phyloP scores from a whole-genome alignment of 495 filamentous ascomycete species.

The Xylaria curta region DNA sequence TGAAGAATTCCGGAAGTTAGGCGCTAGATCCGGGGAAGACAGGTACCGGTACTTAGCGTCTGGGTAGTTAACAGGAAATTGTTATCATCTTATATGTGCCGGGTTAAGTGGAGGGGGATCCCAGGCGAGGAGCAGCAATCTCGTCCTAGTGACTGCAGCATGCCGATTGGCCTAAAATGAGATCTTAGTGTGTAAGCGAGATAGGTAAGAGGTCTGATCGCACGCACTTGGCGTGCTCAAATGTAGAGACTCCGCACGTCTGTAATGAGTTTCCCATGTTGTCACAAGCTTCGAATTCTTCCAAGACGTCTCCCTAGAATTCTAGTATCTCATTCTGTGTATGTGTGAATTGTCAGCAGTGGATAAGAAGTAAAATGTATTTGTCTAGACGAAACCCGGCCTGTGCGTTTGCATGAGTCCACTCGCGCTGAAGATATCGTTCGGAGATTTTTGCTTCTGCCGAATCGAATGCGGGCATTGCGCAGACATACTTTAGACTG shows the following conservation, averaged over 20 bases:
- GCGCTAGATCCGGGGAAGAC: slow-evolving; percentile 16
- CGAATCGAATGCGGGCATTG: slow-evolving; percentile 19
- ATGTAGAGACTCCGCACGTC: slow-evolving; percentile 6
- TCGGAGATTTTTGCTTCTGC: slow-evolving; percentile 20
- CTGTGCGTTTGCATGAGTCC: slow-evolving; percentile 12
- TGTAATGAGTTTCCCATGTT: slow-evolving; percentile 4
- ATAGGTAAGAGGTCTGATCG: slow-evolving; percentile 18
- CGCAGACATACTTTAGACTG: slow-evolving; percentile 7
- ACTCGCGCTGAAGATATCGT: not conserved
- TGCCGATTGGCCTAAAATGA: slow-evolving; percentile 23
- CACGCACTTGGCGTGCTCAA: slow-evolving; percentile 4
- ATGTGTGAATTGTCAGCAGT: slow-evolving; percentile 19
- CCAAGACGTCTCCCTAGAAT: not conserved
- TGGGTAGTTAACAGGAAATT: slow-evolving; percentile 19
- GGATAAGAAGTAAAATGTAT: not conserved
- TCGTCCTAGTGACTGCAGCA: slow-evolving; percentile 12
- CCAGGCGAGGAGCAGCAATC: slow-evolving; percentile 13
- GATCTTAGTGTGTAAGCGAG: slow-evolving; percentile 22
- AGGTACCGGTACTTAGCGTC: slow-evolving; percentile 7
- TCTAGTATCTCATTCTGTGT: not conserved
- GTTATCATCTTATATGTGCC: slow-evolving; percentile 20
- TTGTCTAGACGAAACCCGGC: not conserved
- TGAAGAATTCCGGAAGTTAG: not conserved
- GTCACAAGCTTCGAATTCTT: slow-evolving; percentile 9
- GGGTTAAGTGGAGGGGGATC: slow-evolving; percentile 13